phyloP scores from a whole-genome alignment of 2,329 filamentous ascomycete genomes.

The Fusarium albosuccineum region DNA sequence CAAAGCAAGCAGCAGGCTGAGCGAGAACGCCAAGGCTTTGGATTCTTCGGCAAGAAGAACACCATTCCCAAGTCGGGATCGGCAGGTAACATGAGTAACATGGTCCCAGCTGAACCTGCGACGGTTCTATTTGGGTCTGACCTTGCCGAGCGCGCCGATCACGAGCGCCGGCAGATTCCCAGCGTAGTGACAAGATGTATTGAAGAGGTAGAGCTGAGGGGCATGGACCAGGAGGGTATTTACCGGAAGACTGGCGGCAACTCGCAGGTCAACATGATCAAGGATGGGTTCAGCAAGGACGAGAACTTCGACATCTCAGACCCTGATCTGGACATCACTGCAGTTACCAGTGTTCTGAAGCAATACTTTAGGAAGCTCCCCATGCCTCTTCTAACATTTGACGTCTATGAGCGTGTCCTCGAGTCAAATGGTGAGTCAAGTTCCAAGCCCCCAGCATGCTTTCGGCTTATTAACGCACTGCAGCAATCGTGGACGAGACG shows the following conservation, averaged over 20 bases:
- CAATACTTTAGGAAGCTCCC: conserved; percentile 97
- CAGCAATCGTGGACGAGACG: conserved; percentile 73
- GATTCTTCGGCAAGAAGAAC: conserved; percentile 75
- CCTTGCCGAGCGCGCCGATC: conserved; percentile 85
- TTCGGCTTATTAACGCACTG: conserved; percentile 38
- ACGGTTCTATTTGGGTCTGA: conserved; percentile 88
- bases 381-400: conserved; percentile 88
- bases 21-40: conserved; percentile 71
- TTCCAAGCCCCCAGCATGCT: not conserved
- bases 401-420: conserved; percentile 89
- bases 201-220: conserved; percentile 93
- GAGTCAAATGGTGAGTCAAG: conserved; percentile 77
- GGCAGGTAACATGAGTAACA: conserved; percentile 55
- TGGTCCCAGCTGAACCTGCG: conserved; percentile 65
- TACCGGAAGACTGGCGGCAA: conserved; percentile 97
- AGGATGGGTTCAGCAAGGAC: conserved; percentile 89
- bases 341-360: conserved; percentile 94
- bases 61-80: conserved; percentile 66
- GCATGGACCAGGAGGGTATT: conserved; percentile 97
- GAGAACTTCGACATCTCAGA: conserved; percentile 94
- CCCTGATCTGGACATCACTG: conserved; percentile 92
- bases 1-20: conserved; percentile 47
- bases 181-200: conserved; percentile 93
- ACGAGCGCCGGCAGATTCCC: conserved; percentile 89
- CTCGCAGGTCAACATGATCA: conserved; percentile 89